phyloP scores from a whole-genome alignment of 73 alveolate species.

The Tetrahymena borealis region DNA sequence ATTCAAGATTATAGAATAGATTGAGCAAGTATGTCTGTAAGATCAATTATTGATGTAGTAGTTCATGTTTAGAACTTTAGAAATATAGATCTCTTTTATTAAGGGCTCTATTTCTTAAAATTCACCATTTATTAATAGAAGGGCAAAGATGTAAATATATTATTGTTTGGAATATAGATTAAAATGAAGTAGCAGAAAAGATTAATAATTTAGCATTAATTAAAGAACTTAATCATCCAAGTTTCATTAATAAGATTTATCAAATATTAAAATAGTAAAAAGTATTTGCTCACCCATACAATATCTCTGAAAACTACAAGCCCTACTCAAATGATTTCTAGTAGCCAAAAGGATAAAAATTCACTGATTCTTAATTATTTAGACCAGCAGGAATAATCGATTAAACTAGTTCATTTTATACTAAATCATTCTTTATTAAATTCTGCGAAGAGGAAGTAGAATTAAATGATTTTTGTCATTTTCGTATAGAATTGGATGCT shows the following conservation, averaged over 20 bases:
- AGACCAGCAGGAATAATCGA: slow-evolving; percentile 41
- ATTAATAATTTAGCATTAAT: no score
- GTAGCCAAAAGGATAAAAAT: slow-evolving; percentile 27
- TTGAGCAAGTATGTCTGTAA: background rate
- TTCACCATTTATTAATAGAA: background rate
- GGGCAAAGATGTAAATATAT: background rate
- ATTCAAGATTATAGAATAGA: background rate
- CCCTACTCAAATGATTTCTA: slow-evolving; percentile 33
- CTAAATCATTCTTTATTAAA: slow-evolving; percentile 38
- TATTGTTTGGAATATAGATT: no score
- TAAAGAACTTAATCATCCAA: no score
- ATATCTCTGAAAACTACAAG: slow-evolving; percentile 28
- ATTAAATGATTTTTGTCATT: slow-evolving; percentile 30
- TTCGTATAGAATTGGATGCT: slow-evolving; percentile 41
- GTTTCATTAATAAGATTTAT: no score
- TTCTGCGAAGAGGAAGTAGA: slow-evolving; percentile 45
- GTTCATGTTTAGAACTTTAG: background rate
- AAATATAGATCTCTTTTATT: background rate
- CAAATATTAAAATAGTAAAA: background rate
- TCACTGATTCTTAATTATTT: slow-evolving; percentile 25
- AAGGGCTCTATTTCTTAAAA: background rate
- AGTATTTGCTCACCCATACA: slow-evolving; percentile 40
- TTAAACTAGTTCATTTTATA: slow-evolving; percentile 30
- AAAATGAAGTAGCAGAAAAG: no score
- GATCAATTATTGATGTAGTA: background rate